phyloP scores from a whole-genome alignment of 768 basidiomycete species.

The Amanita subjunquillea region DNA sequence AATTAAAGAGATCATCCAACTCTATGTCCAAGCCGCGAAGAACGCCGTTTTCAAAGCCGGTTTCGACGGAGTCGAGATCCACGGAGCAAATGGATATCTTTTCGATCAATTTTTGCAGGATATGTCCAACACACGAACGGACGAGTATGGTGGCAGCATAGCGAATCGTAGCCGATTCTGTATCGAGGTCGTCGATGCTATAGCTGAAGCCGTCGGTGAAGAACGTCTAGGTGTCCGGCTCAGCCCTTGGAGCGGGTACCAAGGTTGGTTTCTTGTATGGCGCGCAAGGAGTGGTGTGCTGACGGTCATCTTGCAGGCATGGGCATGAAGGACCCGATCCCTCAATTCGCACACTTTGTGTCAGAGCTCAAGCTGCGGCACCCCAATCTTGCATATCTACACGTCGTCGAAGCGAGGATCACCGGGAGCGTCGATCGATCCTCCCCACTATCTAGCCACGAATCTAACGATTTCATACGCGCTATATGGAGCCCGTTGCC shows the following conservation, averaged over 20 bases:
- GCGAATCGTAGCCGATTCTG: slow-evolving; percentile 49
- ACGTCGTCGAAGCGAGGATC: slow-evolving; percentile 32
- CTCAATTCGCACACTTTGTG: slow-evolving; percentile 43
- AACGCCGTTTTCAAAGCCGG: slow-evolving; percentile 48
- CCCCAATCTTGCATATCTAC: slow-evolving; percentile 42
- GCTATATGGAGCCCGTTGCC: slow-evolving; percentile 32
- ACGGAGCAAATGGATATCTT: slow-evolving; percentile 36
- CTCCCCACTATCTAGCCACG: slow-evolving; percentile 3
- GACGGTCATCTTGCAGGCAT: slow-evolving; percentile 23
- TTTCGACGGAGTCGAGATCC: slow-evolving; percentile 55
- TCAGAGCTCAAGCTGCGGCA: slow-evolving; percentile 23
- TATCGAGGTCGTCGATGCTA: slow-evolving; percentile 42
- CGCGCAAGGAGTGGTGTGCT: neutral
- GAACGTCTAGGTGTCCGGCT: slow-evolving; percentile 45
- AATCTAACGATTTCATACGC: slow-evolving; percentile 34
- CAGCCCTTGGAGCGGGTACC: slow-evolving; percentile 41
- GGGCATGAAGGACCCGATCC: slow-evolving; percentile 43
- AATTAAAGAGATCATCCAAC: slow-evolving; percentile 36
- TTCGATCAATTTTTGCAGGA: slow-evolving; percentile 56
- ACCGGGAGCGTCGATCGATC: slow-evolving; percentile 9
- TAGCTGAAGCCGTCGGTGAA: slow-evolving; percentile 40
- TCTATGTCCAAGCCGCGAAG: slow-evolving; percentile 43
- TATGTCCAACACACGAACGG: slow-evolving; percentile 44
- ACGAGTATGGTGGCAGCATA: slow-evolving; percentile 60
- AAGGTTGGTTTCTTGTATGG: slow-evolving; percentile 17